Evolutionary conservation across 1,139 yeast species (phyloP).

Genomic region (Geotrichum cucujoidarum): DNA sequence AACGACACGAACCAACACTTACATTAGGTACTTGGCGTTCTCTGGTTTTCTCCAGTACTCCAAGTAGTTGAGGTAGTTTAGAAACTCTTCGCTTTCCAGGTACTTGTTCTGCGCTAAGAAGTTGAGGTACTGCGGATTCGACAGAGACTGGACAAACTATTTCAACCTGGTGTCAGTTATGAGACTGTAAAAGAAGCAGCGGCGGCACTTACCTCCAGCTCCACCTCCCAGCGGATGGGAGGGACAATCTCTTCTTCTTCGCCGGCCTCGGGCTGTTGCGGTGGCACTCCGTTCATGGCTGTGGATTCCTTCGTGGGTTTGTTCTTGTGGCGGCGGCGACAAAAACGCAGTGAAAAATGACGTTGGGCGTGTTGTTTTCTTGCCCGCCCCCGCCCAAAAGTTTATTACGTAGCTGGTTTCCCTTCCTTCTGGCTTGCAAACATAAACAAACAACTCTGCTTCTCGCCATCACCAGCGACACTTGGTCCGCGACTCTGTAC

Average conservation of each 20-base stretch:
- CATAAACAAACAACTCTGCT: no score
- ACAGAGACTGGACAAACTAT: constrained; percentile 70
- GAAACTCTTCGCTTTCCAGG: constrained; percentile 55
- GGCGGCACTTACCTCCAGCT: constrained; percentile 47
- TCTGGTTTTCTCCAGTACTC: constrained; percentile 71
- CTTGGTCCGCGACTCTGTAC: no score
- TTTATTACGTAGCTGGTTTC: no score
- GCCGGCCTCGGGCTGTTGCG: not conserved
- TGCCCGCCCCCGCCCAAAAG: no score
- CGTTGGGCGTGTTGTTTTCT: no score
- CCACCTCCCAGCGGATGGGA: constrained; percentile 79
- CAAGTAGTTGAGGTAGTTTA: constrained; percentile 60
- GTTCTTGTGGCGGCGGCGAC: no score
- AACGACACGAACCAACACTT: constrained; percentile 9
- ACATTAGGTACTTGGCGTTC: constrained; percentile 58
- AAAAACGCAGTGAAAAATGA: no score
- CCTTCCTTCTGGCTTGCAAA: no score
- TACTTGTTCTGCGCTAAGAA: constrained; percentile 71
- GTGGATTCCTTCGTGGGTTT: no score
- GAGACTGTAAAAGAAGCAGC: not conserved
- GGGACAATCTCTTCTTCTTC: constrained; percentile 33
- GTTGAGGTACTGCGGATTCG: constrained; percentile 70
- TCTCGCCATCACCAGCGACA: no score
- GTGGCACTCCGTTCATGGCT: not conserved
- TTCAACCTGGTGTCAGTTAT: no score